phyloP scores from a whole-genome alignment of 1,284 basidiomycete genomes.

The Marasmius oreades region DNA sequence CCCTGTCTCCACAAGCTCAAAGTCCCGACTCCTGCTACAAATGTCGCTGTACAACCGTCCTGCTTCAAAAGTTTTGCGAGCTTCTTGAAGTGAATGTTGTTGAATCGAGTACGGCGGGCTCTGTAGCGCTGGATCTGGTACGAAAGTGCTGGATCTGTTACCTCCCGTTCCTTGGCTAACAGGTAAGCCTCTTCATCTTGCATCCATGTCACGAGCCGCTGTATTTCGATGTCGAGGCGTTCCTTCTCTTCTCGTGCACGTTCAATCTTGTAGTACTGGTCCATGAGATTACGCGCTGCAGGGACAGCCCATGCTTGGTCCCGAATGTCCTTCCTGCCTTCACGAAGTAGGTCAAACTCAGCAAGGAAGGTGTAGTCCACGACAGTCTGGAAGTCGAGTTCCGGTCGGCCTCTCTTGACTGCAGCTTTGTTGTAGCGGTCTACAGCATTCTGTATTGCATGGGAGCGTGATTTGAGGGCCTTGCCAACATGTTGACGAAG shows the following conservation, averaged over 20 bases:
- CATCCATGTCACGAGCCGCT: conserved; percentile 21
- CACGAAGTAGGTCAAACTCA: conserved; percentile 24
- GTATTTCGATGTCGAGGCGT: conserved; percentile 23
- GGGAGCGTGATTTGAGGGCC: not conserved
- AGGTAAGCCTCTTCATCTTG: conserved; percentile 16
- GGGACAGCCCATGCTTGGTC: conserved; percentile 19
- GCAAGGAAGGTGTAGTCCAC: conserved; percentile 19
- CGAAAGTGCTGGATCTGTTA: not conserved
- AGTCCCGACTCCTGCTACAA: no score
- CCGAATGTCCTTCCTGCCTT: conserved; percentile 18
- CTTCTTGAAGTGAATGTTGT: no score
- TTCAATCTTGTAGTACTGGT: conserved; percentile 19
- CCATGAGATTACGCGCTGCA: conserved; percentile 13
- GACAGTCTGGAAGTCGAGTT: conserved; percentile 18
- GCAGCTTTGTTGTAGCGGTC: not conserved
- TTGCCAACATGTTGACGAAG: conserved; percentile 4
- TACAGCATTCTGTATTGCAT: conserved; percentile 7
- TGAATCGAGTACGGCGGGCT: no score
- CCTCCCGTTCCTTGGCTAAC: not conserved
- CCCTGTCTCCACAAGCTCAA: no score
- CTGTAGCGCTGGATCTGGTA: no score
- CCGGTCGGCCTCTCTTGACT: not conserved
- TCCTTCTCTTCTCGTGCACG: no score
- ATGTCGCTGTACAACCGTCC: no score
- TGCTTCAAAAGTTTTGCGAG: no score